Conservation (phyloP, 2,329 filamentous ascomycete genomes). For the Tolypocladium paradoxum region DNA sequence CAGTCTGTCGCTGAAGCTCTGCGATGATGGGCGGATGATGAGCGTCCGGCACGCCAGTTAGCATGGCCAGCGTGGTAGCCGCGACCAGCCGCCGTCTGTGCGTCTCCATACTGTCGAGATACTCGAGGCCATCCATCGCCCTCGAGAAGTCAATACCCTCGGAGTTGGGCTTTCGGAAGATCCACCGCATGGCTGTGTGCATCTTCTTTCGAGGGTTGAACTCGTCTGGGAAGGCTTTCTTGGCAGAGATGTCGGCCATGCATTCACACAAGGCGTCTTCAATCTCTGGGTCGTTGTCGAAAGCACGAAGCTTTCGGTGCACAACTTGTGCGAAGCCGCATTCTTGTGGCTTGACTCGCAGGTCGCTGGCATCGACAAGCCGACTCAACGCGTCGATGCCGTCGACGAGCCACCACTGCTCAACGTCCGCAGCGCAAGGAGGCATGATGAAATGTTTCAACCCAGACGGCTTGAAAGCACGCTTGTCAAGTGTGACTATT, state of each 20-base stretch:
- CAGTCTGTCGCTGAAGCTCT: conserved; percentile 18
- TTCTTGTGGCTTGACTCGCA: conserved; percentile 11
- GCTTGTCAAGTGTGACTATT: background rate
- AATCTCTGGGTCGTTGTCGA: conserved; percentile 17
- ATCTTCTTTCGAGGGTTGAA: conserved; percentile 18
- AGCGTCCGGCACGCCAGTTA: conserved; percentile 3
- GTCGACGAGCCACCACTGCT: conserved; percentile 21
- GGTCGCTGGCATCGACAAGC: conserved; percentile 12
- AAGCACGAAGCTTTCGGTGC: conserved; percentile 17
- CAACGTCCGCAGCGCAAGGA: conserved; percentile 17
- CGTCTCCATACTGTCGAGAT: conserved; percentile 21
- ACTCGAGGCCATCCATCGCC: conserved; percentile 19
- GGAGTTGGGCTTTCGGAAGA: conserved; percentile 16
- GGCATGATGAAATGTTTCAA: conserved; percentile 16
- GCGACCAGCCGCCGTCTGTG: conserved; percentile 18
- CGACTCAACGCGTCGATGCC: conserved; percentile 13
- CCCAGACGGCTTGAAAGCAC: no score
- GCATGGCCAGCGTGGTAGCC: conserved; percentile 10
- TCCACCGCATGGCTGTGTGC: conserved; percentile 9
- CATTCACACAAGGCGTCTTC: conserved; percentile 8
- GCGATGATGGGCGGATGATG: conserved; percentile 12
- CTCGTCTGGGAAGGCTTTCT: conserved; percentile 2
- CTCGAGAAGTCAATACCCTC: conserved; percentile 15
- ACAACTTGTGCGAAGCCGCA: conserved; percentile 22
- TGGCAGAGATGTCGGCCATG: conserved; percentile 9